Conservation (phyloP, 2,329 filamentous ascomycete genomes). For the Ambrosiella cleistominuta region DNA sequence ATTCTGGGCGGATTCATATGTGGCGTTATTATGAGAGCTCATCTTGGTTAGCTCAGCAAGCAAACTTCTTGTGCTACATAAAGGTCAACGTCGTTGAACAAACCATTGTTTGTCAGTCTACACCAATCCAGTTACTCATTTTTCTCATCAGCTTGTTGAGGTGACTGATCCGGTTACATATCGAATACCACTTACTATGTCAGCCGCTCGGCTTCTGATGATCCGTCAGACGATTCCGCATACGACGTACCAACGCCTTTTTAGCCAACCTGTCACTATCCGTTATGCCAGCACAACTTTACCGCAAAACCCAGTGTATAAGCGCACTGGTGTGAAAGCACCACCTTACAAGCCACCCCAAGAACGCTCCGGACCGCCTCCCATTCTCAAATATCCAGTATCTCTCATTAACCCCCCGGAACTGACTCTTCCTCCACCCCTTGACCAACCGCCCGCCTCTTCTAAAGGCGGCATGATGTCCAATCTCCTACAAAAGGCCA, state of each 20-base stretch:
- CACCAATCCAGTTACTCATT: no score
- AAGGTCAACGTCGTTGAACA: no score
- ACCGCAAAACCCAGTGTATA: neutral
- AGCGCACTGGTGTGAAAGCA: neutral
- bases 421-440: slow-evolving; percentile 53
- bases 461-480: slow-evolving; percentile 18
- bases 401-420: slow-evolving; percentile 47
- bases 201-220: neutral
- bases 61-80: no score
- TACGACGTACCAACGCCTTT: neutral
- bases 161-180: no score
- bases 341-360: neutral
- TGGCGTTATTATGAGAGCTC: no score
- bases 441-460: slow-evolving; percentile 36
- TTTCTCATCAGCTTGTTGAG: no score
- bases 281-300: neutral
- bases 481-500: slow-evolving; percentile 41
- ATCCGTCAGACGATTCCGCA: neutral
- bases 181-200: neutral
- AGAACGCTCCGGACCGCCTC: neutral
- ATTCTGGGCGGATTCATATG: no score
- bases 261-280: neutral
- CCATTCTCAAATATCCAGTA: slow-evolving; percentile 3
- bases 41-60: no score
- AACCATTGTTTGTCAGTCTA: no score